These are phyloP conservation scores for Cladophialophora bantiana DNA, from an alignment of 2,329 filamentous ascomycete species.

Conservation along the genomic window DNA sequence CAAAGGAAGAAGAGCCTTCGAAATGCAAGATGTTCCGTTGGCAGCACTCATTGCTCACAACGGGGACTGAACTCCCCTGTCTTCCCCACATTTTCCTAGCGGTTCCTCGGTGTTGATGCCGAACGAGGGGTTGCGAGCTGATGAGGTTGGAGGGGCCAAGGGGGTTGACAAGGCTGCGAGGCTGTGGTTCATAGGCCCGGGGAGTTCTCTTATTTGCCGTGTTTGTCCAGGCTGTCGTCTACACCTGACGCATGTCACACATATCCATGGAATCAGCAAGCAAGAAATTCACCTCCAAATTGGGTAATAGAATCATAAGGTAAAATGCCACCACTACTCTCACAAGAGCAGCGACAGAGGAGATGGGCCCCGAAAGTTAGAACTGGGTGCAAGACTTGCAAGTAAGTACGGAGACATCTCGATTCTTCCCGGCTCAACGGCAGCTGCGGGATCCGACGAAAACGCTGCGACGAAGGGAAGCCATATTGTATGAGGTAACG, in stretches of 20 bases:
- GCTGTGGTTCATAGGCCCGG: background rate
- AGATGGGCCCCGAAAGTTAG: conserved; percentile 24
- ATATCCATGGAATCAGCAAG: background rate
- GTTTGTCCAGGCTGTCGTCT: background rate
- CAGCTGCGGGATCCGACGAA: conserved; percentile 8
- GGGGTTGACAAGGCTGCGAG: background rate
- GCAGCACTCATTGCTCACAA: background rate
- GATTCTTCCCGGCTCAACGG: background rate
- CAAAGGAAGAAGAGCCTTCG: background rate
- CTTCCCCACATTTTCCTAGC: background rate
- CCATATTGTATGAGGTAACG: conserved; percentile 18
- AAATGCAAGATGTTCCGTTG: background rate
- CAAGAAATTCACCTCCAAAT: background rate
- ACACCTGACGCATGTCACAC: background rate
- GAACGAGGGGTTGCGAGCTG: background rate
- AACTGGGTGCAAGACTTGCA: conserved; percentile 27
- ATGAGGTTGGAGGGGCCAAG: background rate
- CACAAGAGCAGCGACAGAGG: conserved; percentile 17
- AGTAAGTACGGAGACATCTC: conserved; percentile 10
- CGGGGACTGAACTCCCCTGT: background rate
- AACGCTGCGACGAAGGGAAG: conserved; percentile 27
- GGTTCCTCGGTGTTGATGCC: conserved; percentile 2
- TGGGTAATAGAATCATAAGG: background rate
- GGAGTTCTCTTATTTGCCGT: background rate
- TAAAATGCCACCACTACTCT: conserved; percentile 1